These are phyloP conservation scores for Clonostachys solani DNA, from an alignment of 2,329 filamentous ascomycete genomes.

Conservation along the genomic window DNA sequence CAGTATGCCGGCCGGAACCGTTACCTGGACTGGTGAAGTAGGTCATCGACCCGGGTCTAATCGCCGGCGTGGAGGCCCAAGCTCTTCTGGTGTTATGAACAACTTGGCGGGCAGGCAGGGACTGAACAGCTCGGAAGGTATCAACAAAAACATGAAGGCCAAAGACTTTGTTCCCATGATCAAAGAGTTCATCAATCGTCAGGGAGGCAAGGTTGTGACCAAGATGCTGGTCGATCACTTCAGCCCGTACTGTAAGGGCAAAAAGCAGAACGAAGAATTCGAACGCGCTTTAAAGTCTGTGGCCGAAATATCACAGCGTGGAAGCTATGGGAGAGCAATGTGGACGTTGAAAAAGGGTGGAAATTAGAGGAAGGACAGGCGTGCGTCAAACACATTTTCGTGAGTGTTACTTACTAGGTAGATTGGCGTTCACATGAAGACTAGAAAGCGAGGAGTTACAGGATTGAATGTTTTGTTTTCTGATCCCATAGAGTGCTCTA, in stretches of 20 bases:
- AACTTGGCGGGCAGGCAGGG: constrained; percentile 56
- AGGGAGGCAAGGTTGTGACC: constrained; percentile 74
- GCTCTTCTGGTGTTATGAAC: constrained; percentile 50
- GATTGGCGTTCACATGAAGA: no score
- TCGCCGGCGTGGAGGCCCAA: constrained; percentile 44
- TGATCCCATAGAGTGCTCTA: no score
- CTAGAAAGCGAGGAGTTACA: no score
- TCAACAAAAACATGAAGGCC: constrained; percentile 34
- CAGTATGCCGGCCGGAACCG: constrained; percentile 72
- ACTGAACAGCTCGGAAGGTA: constrained; percentile 25
- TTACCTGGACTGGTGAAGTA: constrained; percentile 89
- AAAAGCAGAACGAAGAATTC: constrained; percentile 72
- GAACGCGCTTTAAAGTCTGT: constrained; percentile 75
- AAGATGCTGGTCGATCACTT: constrained; percentile 91
- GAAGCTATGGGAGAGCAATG: constrained; percentile 46
- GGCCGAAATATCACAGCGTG: constrained; percentile 62
- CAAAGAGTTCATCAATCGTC: constrained; percentile 70
- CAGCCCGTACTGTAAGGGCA: constrained; percentile 64
- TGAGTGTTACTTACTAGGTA: no score
- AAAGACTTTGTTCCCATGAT: constrained; percentile 70
- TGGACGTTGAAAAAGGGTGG: constrained; percentile 42
- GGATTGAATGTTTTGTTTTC: no score
- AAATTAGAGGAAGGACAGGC: constrained; percentile 9
- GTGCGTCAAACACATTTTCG: no score
- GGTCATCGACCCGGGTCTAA: constrained; percentile 66